A percentile compares a stretch with the other conserved stretches of the same genome.
These are phyloP conservation scores for Coemansia sp. DNA, from an alignment of 192 early-diverging fungal species.

Conservation along the genomic window DNA sequence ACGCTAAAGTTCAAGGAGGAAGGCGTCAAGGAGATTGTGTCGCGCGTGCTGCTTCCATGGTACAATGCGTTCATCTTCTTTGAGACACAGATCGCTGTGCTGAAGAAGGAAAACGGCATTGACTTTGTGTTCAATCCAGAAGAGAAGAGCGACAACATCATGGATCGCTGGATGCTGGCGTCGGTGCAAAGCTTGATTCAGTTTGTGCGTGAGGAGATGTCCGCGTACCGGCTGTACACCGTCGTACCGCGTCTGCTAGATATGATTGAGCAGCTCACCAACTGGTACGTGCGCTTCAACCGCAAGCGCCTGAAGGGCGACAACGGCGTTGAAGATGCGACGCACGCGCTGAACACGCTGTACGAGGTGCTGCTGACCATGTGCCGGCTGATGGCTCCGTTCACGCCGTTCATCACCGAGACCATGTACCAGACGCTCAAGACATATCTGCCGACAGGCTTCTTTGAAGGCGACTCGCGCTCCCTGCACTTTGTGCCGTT, in stretches of 20 bases:
- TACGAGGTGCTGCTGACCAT: constrained; percentile 95
- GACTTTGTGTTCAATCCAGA: constrained; percentile 82
- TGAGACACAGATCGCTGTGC: constrained; percentile 79
- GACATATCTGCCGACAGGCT: constrained; percentile 64
- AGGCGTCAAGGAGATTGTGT: constrained; percentile 92
- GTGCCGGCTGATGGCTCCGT: constrained; percentile 89
- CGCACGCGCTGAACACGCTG: constrained; percentile 86
- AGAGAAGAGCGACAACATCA: constrained; percentile 80
- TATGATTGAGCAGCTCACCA: constrained; percentile 93
- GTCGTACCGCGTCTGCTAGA: constrained; percentile 89
- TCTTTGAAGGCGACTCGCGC: constrained; percentile 68
- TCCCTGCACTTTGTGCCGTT: constrained; percentile 94
- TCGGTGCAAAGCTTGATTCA: constrained; percentile 90
- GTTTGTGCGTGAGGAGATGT: constrained; percentile 93
- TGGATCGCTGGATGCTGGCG: constrained; percentile 98
- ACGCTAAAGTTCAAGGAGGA: constrained; percentile 94
- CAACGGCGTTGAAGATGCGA: constrained; percentile 81
- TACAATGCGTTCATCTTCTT: constrained; percentile 99
- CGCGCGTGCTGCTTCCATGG: constrained; percentile 96
- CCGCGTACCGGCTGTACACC: constrained; percentile 94
- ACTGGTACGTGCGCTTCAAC: constrained; percentile 99
- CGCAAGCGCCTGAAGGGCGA: constrained; percentile 96
- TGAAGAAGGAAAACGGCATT: constrained; percentile 75
- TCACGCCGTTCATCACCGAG: constrained; percentile 96
- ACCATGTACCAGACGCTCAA: constrained; percentile 95